Evolutionary conservation across 306 rosid species (phyloP), one percentile per base, ranked within the genome.

Genomic region (Aeschynomene evenia): DNA sequence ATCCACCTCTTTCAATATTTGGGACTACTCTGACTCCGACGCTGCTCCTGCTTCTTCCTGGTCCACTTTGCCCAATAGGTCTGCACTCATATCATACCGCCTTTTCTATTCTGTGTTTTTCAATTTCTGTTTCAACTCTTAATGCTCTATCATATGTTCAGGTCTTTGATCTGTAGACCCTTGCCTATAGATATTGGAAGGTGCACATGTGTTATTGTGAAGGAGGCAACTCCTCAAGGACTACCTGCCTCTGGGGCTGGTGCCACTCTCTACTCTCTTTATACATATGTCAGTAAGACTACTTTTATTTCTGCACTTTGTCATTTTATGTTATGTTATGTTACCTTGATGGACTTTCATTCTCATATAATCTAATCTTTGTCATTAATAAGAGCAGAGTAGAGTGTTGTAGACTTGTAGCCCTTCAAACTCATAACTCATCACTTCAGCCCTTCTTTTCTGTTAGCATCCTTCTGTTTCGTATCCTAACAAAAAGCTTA

Each of bases 31-130:
- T 18, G 97, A 90, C 71, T 93, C 98, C 0, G 98, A 93, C 50
- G 84, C 94, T 0, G 97, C 94, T 68, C 98, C 98, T 4, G 97
- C 98, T 82, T 93, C 98, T 0, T 90, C 98, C 45, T 93, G 98
- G 98, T 82, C 96, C n/a, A 86, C 94, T 9, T 71, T 93, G 69
- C 96, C 98, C 2, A 90, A 88, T 59, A 88, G 81, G 96, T 90
- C 21, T 68, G 74, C 64, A 9, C 8, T 6, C 18, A n/a, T n/a
- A n/a, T n/a, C 15, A 1, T 28, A 28, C 31, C 4, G n/a, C 40
- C 5, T 9, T 18, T 4, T 6, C 1, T 10, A 2, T 29, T 31
- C 2, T 29, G 37, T 33, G 9, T 33, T 33, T 12, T 3, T 4
- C 0, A 1, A 34, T 28, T 28, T 39, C 59, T n/a, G n/a, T n/a